Percentiles rank a stretch among this genome's conserved stretches.
Evolutionary conservation across 192 early-diverging fungal species (phyloP).

Genomic region (Podila epicladia): DNA sequence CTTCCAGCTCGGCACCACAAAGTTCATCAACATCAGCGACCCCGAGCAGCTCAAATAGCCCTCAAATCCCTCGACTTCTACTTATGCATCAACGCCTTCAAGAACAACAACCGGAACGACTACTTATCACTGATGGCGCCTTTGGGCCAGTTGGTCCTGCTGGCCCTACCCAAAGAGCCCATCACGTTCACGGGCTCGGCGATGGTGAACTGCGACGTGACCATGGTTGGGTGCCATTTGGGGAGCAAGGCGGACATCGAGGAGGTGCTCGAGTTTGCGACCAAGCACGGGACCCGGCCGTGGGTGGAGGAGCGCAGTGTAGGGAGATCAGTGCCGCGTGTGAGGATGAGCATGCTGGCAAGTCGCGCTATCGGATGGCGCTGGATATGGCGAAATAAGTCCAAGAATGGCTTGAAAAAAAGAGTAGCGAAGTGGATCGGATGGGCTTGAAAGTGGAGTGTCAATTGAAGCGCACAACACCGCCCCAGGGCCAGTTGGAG

Average conservation of each 20-base stretch:
- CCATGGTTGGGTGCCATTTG: constrained; percentile 68
- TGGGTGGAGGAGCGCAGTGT: constrained; percentile 67
- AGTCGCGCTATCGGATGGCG: constrained; percentile 74
- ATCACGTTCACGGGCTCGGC: constrained; percentile 53
- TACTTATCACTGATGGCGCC: constrained; percentile 58
- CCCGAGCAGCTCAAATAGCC: constrained; percentile 7
- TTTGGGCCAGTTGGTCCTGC: constrained; percentile 65
- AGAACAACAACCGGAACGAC: constrained; percentile 56
- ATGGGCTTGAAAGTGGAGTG: neutral
- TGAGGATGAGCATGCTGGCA: constrained; percentile 62
- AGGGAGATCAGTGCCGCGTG: constrained; percentile 66
- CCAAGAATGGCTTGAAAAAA: neutral
- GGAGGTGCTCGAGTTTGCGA: constrained; percentile 75
- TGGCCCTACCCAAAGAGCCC: constrained; percentile 68
- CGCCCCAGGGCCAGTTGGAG: too few species aligned
- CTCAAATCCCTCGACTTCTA: constrained; percentile 29
- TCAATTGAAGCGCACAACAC: neutral
- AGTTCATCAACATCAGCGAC: constrained; percentile 35
- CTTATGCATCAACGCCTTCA: constrained; percentile 29
- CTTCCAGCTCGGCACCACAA: constrained; percentile 62
- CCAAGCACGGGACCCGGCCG: constrained; percentile 66
- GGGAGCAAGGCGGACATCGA: constrained; percentile 53
- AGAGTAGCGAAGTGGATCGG: neutral
- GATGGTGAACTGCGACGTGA: constrained; percentile 64
- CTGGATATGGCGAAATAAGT: constrained; percentile 53